Evolutionary conservation across 1,284 basidiomycete genomes (phyloP).

Genomic region (Entoloma clypeatum): DNA sequence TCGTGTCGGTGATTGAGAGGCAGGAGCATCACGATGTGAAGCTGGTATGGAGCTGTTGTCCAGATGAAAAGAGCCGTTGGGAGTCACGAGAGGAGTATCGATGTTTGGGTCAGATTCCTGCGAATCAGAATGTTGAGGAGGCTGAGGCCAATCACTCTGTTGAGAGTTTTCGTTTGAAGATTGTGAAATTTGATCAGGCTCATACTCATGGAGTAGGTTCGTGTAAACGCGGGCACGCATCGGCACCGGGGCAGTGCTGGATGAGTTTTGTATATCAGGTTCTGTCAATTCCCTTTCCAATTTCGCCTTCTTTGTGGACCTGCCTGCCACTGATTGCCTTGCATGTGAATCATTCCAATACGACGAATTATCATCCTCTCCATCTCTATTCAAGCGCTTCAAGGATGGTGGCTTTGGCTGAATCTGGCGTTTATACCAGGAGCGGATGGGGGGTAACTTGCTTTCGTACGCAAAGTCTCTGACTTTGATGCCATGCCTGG

Average conservation of each 20-base stretch:
- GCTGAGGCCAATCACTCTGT: conserved; percentile 19
- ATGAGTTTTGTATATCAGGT: conserved; percentile 31
- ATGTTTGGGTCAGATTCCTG: conserved; percentile 44
- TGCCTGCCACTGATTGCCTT: conserved; percentile 7
- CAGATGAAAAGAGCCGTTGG: conserved; percentile 51
- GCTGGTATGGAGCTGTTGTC: conserved; percentile 32
- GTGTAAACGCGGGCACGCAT: conserved; percentile 28
- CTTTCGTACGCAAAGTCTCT: conserved; percentile 71
- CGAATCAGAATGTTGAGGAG: conserved; percentile 30
- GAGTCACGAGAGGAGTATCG: conserved; percentile 51
- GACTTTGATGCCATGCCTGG: conserved; percentile 55
- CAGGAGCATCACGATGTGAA: conserved; percentile 38
- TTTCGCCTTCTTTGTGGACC: conserved; percentile 25
- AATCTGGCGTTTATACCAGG: conserved; percentile 43
- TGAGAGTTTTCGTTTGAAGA: conserved; percentile 14
- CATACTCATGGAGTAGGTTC: conserved; percentile 26
- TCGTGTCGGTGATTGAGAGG: conserved; percentile 29
- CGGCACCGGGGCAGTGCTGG: conserved; percentile 16
- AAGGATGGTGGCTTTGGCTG: conserved; percentile 38
- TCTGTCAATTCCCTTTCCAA: conserved; percentile 50
- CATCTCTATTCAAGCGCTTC: conserved; percentile 34
- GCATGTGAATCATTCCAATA: conserved; percentile 1
- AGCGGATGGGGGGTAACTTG: conserved; percentile 53
- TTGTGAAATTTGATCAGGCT: conserved; percentile 13
- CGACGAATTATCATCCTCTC: conserved; percentile 23